Evolutionary conservation across 108 stramenopile genomes (phyloP).

Genomic region (Ochromonas danica): DNA sequence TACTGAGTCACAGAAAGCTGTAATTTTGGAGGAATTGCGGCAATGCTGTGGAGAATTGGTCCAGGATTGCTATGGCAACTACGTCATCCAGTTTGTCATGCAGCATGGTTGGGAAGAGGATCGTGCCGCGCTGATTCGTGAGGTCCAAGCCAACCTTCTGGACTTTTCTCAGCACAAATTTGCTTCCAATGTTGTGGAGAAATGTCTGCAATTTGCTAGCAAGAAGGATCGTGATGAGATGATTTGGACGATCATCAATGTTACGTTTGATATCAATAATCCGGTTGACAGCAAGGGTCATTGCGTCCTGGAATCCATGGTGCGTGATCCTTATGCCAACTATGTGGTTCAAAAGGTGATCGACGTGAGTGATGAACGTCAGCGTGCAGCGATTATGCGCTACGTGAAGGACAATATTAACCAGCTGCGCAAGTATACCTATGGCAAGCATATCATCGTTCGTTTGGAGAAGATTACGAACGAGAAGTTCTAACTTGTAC

Average conservation of each 20-base stretch:
- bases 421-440: constrained; percentile 56
- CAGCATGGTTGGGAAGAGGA: constrained; percentile 76
- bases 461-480: constrained; percentile 55
- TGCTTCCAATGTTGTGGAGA: constrained; percentile 95
- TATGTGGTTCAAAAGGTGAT: constrained; percentile 96
- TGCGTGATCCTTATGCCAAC: constrained; percentile 95
- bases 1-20: constrained; percentile 67
- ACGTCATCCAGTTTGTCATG: constrained; percentile 58
- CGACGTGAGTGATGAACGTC: constrained; percentile 77
- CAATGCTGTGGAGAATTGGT: constrained; percentile 25
- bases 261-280: constrained; percentile 22
- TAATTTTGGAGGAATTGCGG: constrained; percentile 51
- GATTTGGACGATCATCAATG: constrained; percentile 41
- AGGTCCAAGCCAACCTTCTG: constrained; percentile 73
- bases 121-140: constrained; percentile 67
- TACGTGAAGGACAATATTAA: constrained; percentile 48
- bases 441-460: constrained; percentile 59
- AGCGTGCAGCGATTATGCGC: constrained; percentile 61
- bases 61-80: constrained; percentile 59
- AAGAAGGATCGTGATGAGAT: constrained; percentile 64
- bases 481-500: constrained; percentile 54
- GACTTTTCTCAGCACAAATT: constrained; percentile 92
- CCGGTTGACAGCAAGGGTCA: constrained; percentile 29
- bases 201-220: constrained; percentile 86
- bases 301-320: constrained; percentile 67